Conservation (phyloP, 1,284 basidiomycete species). For the Athelia sp. region DNA sequence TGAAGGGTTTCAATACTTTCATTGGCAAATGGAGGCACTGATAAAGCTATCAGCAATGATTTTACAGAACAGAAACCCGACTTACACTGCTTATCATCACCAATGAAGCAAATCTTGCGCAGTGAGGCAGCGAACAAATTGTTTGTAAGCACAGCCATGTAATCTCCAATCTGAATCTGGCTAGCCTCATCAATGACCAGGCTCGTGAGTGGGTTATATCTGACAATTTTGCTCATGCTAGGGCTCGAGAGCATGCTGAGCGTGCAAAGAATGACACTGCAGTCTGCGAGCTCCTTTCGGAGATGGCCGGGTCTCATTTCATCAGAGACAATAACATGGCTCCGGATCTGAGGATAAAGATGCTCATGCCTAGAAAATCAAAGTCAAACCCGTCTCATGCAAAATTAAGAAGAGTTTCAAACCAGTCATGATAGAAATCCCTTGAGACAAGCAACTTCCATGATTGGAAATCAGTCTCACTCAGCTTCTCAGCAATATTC, state of each 20-base stretch:
- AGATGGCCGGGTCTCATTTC: too few relatives aligned
- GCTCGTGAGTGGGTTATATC: conserved; percentile 25
- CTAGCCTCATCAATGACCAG: conserved; percentile 45
- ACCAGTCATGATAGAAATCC: conserved; percentile 41
- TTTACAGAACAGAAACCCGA: conserved; percentile 6
- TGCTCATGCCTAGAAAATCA: conserved; percentile 63
- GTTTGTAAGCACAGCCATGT: conserved; percentile 28
- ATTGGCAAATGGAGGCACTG: conserved; percentile 57
- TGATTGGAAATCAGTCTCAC: conserved; percentile 25
- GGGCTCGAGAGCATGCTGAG: conserved; percentile 62
- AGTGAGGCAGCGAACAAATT: too few relatives aligned
- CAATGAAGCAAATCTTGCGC: conserved; percentile 37
- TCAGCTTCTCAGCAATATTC: conserved; percentile 52
- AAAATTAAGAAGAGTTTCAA: conserved; percentile 13
- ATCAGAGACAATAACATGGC: conserved; percentile 35
- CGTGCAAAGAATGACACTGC: conserved; percentile 63
- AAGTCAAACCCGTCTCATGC: conserved; percentile 3
- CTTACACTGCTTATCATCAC: conserved; percentile 43
- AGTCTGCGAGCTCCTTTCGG: conserved; percentile 26
- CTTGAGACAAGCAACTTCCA: conserved; percentile 40
- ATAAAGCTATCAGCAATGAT: conserved; percentile 1
- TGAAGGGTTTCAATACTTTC: conserved; percentile 44
- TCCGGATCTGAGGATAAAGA: conserved; percentile 42
- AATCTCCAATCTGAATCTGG: conserved; percentile 40
- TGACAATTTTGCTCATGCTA: neutral